Evolutionary conservation across 176 grass and related monocot species (phyloP).

Genomic region (Themeda triandra): DNA sequence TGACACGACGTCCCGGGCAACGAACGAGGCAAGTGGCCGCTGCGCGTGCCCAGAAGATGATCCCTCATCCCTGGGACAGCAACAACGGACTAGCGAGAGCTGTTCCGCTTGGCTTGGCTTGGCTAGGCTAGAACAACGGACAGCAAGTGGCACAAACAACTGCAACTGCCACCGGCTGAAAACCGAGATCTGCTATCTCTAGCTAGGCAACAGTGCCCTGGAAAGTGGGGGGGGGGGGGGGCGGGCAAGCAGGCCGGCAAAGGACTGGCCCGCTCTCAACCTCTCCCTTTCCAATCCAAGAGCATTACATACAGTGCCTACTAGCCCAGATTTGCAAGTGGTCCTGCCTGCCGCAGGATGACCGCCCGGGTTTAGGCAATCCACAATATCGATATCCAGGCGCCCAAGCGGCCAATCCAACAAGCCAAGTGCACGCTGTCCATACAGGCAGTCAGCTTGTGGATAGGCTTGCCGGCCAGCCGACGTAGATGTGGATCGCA

Average conservation of each 20-base stretch:
- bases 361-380: background rate
- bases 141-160: background rate
- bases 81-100: too few species aligned
- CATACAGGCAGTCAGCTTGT: background rate
- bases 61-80: too few species aligned
- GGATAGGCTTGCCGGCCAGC: background rate
- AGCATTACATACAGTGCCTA: too few species aligned
- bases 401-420: too few species aligned
- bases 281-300: too few species aligned
- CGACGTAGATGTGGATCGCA: background rate
- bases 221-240: background rate
- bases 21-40: background rate
- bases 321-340: background rate
- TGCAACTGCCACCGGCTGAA: background rate
- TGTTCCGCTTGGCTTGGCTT: too few species aligned
- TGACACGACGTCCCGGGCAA: background rate
- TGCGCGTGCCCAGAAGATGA: too few species aligned
- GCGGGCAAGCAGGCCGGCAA: background rate
- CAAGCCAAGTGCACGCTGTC: constrained; percentile 1
- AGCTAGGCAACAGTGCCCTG: background rate
- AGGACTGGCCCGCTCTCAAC: too few species aligned
- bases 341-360: background rate
- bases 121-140: too few species aligned
- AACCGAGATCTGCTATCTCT: background rate
- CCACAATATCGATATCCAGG: too few species aligned